Evolutionary conservation across 1,139 yeast species (phyloP).

Genomic region (Magnusiomyces tetraspermus): DNA sequence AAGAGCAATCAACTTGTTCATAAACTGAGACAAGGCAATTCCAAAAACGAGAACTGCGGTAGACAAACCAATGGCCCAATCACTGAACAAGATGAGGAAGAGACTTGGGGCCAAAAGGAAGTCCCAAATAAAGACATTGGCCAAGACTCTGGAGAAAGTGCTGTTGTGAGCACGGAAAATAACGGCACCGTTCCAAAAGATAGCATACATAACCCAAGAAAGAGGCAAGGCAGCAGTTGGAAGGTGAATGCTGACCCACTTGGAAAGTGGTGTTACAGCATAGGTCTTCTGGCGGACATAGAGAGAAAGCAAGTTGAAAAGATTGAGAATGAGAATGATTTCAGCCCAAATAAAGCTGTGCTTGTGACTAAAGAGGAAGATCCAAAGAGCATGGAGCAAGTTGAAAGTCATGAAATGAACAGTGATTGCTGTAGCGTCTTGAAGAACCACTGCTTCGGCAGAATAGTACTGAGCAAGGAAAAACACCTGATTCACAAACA

Average conservation of each 20-base stretch:
- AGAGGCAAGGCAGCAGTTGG: slow-evolving; percentile 63
- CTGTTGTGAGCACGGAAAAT: slow-evolving; percentile 39
- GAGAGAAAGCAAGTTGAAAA: slow-evolving; percentile 47
- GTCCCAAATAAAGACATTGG: slow-evolving; percentile 71
- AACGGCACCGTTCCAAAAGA: slow-evolving; percentile 82
- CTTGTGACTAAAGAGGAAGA: slow-evolving; percentile 45
- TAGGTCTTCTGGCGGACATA: slow-evolving; percentile 57
- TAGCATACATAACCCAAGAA: slow-evolving; percentile 60
- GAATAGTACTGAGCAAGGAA: slow-evolving; percentile 46
- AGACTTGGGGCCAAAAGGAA: slow-evolving; percentile 56
- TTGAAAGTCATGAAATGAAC: slow-evolving; percentile 58
- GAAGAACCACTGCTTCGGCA: slow-evolving; percentile 34
- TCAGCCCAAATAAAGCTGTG: slow-evolving; percentile 50
- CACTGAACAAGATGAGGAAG: slow-evolving; percentile 51
- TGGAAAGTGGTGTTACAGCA: slow-evolving; percentile 41
- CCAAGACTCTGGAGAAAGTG: slow-evolving; percentile 54
- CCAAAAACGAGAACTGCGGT: slow-evolving; percentile 52
- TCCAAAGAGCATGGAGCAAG: slow-evolving; percentile 52
- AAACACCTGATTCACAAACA: slow-evolving; percentile 44
- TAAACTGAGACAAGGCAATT: slow-evolving; percentile 59
- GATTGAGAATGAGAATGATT: slow-evolving; percentile 45
- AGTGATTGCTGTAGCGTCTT: slow-evolving; percentile 38
- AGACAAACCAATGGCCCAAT: slow-evolving; percentile 61
- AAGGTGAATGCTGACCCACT: slow-evolving; percentile 52
- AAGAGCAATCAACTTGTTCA: slow-evolving; percentile 58